Evolutionary conservation across 208 protist genomes (phyloP).

Genomic region (Leishmania major): DNA sequence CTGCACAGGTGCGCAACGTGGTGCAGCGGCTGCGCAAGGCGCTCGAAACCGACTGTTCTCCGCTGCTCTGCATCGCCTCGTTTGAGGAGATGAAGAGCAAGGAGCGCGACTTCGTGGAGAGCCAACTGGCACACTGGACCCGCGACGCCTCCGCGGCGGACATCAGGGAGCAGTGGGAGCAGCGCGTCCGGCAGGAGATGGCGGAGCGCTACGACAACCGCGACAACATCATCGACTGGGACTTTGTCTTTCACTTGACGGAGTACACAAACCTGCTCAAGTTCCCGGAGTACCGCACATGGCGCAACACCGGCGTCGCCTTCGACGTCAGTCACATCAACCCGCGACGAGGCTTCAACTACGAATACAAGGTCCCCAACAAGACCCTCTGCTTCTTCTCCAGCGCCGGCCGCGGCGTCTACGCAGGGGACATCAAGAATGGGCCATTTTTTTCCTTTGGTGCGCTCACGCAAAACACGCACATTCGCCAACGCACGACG

Average conservation of each 20-base stretch:
- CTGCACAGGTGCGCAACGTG: constrained; percentile 73
- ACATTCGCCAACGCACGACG: constrained; percentile 67
- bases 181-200: constrained; percentile 86
- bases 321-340: constrained; percentile 90
- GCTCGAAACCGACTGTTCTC: constrained; percentile 35
- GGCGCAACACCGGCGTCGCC: constrained; percentile 86
- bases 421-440: constrained; percentile 86
- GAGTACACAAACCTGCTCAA: constrained; percentile 90
- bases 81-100: constrained; percentile 88
- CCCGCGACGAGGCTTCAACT: constrained; percentile 74
- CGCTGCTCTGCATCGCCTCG: constrained; percentile 42
- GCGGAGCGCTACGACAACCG: constrained; percentile 92
- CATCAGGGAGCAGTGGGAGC: constrained; percentile 63
- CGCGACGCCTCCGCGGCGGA: constrained; percentile 56
- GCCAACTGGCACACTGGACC: constrained; percentile 81
- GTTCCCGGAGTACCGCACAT: constrained; percentile 89
- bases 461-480: constrained; percentile 65
- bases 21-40: constrained; percentile 57
- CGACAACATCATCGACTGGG: constrained; percentile 94
- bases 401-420: constrained; percentile 62
- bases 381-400: constrained; percentile 90
- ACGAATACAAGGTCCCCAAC: constrained; percentile 82
- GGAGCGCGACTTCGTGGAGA: constrained; percentile 87
- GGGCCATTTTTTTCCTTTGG: constrained; percentile 87
- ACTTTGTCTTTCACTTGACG: constrained; percentile 85